Evolutionary conservation across 2,329 filamentous ascomycete species (phyloP).

Genomic region (Bipolaris gigantea): DNA sequence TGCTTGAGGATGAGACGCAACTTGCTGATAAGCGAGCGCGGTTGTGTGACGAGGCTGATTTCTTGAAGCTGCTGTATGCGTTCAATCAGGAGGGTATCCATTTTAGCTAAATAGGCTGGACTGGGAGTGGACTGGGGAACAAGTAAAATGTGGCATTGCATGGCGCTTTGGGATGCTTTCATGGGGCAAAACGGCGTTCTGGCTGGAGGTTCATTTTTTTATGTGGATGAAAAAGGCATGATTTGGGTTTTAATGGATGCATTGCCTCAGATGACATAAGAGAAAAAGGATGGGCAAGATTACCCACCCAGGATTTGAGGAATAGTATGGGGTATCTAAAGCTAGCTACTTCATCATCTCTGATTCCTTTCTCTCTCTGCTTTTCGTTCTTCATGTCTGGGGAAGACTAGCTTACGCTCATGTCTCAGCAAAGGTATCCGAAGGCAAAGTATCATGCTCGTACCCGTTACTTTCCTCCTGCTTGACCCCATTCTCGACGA

Average conservation of each 20-base stretch:
- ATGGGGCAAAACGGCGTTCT: not conserved
- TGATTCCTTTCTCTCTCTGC: not conserved
- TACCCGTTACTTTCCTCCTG: slow-evolving; percentile 19
- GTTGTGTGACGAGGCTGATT: slow-evolving; percentile 91
- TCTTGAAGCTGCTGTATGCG: slow-evolving; percentile 75
- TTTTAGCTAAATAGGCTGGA: slow-evolving; percentile 63
- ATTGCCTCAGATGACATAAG: not conserved
- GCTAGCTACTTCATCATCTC: not conserved
- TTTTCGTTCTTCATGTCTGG: not conserved
- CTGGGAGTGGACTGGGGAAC: not conserved
- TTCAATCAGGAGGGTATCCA: slow-evolving; percentile 95
- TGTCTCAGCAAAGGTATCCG: slow-evolving; percentile 23
- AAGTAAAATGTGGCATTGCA: slow-evolving; percentile 1
- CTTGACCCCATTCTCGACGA: not conserved
- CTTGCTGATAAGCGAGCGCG: slow-evolving; percentile 79
- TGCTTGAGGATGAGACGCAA: slow-evolving; percentile 77
- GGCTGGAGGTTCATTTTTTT: not conserved
- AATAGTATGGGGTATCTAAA: slow-evolving; percentile 12
- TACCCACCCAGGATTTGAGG: slow-evolving; percentile 4
- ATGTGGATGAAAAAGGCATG: not conserved
- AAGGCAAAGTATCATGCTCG: slow-evolving; percentile 24
- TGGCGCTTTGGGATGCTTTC: slow-evolving; percentile 4
- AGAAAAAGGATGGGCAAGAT: not conserved
- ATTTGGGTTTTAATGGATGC: not conserved
- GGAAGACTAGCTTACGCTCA: not conserved